Percentiles rank a stretch among this genome's conserved stretches.
phyloP scores from a whole-genome alignment of 192 early-diverging fungal genomes.

The Gamsiella multidivaricata region DNA sequence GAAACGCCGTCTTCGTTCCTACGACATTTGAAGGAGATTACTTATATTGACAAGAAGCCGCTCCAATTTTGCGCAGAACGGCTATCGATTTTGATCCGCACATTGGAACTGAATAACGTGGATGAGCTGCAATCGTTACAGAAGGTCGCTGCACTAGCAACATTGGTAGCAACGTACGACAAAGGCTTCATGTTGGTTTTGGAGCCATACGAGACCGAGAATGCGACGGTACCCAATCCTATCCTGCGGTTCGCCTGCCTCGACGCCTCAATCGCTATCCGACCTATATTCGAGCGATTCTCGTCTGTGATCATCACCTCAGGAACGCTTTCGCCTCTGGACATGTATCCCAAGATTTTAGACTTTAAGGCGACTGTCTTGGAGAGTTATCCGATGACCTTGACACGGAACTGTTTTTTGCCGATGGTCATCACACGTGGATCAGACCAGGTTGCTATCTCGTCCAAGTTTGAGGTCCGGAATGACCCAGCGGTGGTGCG shows the following conservation, averaged over 20 bases:
- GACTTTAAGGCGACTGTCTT: conserved; percentile 88
- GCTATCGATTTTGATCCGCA: conserved; percentile 88
- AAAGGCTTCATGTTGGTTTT: conserved; percentile 96
- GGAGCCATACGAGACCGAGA: conserved; percentile 97
- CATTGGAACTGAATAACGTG: conserved; percentile 94
- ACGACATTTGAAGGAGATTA: conserved; percentile 93
- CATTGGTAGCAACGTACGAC: conserved; percentile 94
- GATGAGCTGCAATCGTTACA: conserved; percentile 85
- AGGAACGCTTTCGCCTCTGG: conserved; percentile 98
- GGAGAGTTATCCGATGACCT: conserved; percentile 96
- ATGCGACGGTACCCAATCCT: conserved; percentile 93
- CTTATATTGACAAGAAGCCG: conserved; percentile 94
- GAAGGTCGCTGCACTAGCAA: conserved; percentile 93
- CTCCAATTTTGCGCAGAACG: conserved; percentile 96
- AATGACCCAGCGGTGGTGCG: conserved; percentile 98
- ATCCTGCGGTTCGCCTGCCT: conserved; percentile 90
- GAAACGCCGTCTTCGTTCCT: conserved; percentile 95
- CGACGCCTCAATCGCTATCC: conserved; percentile 96
- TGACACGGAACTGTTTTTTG: conserved; percentile 94
- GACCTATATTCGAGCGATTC: conserved; percentile 96
- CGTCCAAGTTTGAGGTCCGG: conserved; percentile 97
- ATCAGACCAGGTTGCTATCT: conserved; percentile 97
- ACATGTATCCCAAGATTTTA: conserved; percentile 96
- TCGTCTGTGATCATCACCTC: conserved; percentile 97
- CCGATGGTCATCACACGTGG: conserved; percentile 97